Evolutionary conservation across 2,329 filamentous ascomycete genomes (phyloP).

Genomic region (Harringtonia aguacate): DNA sequence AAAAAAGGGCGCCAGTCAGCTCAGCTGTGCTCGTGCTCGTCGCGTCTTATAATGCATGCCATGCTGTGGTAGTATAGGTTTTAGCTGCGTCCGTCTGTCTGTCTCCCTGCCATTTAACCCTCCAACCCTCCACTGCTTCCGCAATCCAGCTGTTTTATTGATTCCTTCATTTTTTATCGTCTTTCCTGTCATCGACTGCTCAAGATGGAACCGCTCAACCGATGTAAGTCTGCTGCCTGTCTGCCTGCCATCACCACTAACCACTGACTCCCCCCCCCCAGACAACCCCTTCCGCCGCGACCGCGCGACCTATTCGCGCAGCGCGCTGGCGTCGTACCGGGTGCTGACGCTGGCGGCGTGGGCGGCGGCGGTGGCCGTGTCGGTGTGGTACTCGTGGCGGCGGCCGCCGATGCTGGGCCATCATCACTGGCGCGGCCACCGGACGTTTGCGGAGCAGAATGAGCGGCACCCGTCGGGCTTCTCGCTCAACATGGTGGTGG

Average conservation of each 20-base stretch:
- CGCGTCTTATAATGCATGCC: no score
- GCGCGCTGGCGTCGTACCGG: conserved; percentile 62
- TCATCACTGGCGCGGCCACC: conserved; percentile 52
- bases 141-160: no score
- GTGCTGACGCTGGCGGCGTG: conserved; percentile 64
- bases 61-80: no score
- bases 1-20: no score
- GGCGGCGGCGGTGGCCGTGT: conserved; percentile 59
- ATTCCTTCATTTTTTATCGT: no score
- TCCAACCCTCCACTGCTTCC: no score
- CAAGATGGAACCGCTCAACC: neutral
- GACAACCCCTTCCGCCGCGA: conserved; percentile 62
- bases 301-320: conserved; percentile 52
- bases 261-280: conserved; percentile 18
- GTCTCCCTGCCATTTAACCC: no score
- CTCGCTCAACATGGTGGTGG: conserved; percentile 55
- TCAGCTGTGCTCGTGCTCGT: no score
- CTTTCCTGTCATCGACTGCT: no score
- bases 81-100: no score
- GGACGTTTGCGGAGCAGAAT: conserved; percentile 65
- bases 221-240: neutral
- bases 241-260: neutral
- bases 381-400: conserved; percentile 56
- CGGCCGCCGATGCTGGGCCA: conserved; percentile 26
- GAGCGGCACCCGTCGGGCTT: conserved; percentile 58